Percentiles rank a stretch among this genome's conserved stretches.
phyloP scores from a whole-genome alignment of 2,329 filamentous ascomycete genomes.

The Aspergillus phoenicis region DNA sequence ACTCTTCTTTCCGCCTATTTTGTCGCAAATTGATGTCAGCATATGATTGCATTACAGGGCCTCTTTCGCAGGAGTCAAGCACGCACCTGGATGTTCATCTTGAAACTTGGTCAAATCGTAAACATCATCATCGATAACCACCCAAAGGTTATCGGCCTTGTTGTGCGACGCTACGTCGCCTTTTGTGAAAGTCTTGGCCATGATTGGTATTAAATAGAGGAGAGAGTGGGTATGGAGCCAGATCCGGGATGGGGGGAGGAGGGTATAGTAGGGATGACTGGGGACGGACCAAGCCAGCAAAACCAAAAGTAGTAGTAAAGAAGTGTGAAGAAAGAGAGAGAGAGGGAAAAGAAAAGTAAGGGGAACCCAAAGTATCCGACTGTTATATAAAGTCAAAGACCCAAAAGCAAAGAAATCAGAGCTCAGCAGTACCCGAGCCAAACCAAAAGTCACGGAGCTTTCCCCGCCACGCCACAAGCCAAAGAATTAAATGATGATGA shows the following conservation, averaged over 20 bases:
- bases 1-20: constrained; percentile 71
- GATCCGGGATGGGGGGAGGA: no score
- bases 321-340: neutral
- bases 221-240: neutral
- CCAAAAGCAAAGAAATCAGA: no score
- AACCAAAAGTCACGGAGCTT: constrained; percentile 11
- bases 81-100: constrained; percentile 69
- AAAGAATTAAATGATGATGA: neutral
- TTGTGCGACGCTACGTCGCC: constrained; percentile 90
- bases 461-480: neutral
- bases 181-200: constrained; percentile 85
- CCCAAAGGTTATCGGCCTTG: constrained; percentile 82
- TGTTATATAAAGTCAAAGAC: no score
- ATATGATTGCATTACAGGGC: constrained; percentile 8
- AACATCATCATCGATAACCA: constrained; percentile 91
- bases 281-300: neutral
- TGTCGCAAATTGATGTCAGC: constrained; percentile 19
- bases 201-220: constrained; percentile 48
- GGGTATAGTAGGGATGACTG: neutral
- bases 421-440: constrained; percentile 3
- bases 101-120: constrained; percentile 92
- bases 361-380: neutral
- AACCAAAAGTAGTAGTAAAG: no score
- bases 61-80: neutral
- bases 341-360: constrained; percentile 13